Evolutionary conservation across 208 protist genomes (phyloP).

Genomic region (Spongospora subterranea): DNA sequence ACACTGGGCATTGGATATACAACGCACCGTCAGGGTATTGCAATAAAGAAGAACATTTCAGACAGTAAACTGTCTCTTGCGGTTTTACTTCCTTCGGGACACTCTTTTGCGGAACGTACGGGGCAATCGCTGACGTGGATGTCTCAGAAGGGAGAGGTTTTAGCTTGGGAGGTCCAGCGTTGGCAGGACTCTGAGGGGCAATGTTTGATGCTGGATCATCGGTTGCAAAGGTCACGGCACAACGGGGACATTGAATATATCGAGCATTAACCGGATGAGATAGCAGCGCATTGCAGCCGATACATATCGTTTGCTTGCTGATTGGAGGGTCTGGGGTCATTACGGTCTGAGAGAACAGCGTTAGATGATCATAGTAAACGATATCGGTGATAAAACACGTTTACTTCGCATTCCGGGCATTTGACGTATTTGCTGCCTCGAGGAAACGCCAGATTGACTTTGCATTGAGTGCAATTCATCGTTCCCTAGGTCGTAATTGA

Average conservation of each 20-base stretch:
- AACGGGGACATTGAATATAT: constrained; percentile 64
- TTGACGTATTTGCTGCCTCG: not conserved
- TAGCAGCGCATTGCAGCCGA: constrained; percentile 48
- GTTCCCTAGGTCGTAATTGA: no score
- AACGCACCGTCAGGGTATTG: not conserved
- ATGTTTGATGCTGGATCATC: no score
- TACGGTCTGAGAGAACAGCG: not conserved
- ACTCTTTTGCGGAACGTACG: not conserved
- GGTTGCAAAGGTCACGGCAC: not conserved
- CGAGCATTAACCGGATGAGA: constrained; percentile 54
- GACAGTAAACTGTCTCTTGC: not conserved
- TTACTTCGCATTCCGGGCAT: not conserved
- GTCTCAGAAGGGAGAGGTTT: not conserved
- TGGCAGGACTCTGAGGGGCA: not conserved
- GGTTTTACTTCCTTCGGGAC: not conserved
- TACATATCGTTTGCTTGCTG: not conserved
- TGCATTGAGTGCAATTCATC: not conserved
- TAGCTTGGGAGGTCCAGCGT: not conserved
- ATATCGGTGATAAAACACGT: not conserved
- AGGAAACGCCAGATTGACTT: not conserved
- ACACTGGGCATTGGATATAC: not conserved
- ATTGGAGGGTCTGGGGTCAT: not conserved
- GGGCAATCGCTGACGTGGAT: constrained; percentile 60
- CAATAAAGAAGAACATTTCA: not conserved
- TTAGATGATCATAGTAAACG: not conserved